A percentile compares a stretch with the other conserved stretches of the same genome.
Conservation (phyloP, 108 stramenopile genomes). For the Chaetoceros muelleri region DNA sequence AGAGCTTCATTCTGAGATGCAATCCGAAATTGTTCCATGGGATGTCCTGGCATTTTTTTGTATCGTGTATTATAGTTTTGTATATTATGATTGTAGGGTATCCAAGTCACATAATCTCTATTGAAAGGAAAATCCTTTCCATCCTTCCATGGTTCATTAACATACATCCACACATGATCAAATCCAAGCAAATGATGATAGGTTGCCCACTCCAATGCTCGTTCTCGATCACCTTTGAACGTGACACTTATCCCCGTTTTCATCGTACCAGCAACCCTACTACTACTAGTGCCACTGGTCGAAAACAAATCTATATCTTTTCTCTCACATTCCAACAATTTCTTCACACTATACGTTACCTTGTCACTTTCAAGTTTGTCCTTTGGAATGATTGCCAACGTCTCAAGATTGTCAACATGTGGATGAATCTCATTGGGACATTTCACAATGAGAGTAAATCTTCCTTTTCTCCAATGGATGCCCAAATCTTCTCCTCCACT, state of each 20-base stretch:
- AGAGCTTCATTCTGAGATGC: neutral
- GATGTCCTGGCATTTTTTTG: neutral
- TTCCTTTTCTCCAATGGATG: neutral
- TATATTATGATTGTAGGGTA: neutral
- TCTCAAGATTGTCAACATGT: neutral
- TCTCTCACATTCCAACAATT: neutral
- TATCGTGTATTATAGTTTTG: neutral
- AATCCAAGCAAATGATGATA: slow-evolving; percentile 25
- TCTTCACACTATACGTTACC: neutral
- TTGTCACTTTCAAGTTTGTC: neutral
- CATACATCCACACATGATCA: slow-evolving; percentile 22
- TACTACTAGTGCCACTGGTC: neutral
- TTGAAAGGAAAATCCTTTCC: neutral
- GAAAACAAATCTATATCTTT: neutral
- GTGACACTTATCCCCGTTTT: neutral
- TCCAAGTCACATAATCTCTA: neutral
- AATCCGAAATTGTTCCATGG: neutral
- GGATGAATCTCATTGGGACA: neutral
- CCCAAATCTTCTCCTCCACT: neutral
- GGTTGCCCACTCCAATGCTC: slow-evolving; percentile 10
- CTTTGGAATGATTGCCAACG: neutral
- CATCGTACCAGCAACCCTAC: too few relatives aligned
- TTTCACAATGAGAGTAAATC: neutral
- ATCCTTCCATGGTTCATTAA: slow-evolving; percentile 11
- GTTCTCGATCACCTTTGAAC: neutral